Evolutionary conservation across 495 filamentous ascomycete genomes (phyloP).

Genomic region (Neurospora sp.): DNA sequence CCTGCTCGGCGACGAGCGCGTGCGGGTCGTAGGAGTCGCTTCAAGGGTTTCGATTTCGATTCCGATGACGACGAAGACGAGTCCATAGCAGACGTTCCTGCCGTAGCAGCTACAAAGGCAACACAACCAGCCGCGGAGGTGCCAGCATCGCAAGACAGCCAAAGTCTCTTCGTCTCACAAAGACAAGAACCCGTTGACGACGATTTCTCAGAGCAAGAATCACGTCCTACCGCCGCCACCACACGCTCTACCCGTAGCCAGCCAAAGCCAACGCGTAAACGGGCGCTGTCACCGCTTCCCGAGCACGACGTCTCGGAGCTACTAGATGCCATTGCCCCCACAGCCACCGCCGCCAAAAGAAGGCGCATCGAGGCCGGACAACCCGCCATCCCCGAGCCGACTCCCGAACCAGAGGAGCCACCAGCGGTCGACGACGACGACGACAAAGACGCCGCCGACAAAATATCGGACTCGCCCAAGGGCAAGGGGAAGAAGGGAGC

Average conservation of each 20-base stretch:
- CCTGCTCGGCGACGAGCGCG: slow-evolving; percentile 18
- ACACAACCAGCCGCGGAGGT: neutral
- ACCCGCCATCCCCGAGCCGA: slow-evolving; percentile 18
- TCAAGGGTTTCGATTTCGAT: slow-evolving; percentile 56
- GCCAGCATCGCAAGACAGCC: slow-evolving; percentile 14
- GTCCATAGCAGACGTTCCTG: neutral
- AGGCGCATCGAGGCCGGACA: slow-evolving; percentile 45
- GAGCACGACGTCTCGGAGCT: slow-evolving; percentile 38
- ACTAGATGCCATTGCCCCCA: slow-evolving; percentile 58
- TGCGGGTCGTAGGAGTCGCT: slow-evolving; percentile 44
- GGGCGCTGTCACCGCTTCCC: slow-evolving; percentile 22
- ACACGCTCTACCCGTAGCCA: neutral
- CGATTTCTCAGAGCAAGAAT: neutral
- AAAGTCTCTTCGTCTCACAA: slow-evolving; percentile 21
- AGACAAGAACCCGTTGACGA: slow-evolving; percentile 21
- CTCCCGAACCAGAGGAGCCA: slow-evolving; percentile 9
- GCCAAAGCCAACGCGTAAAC: slow-evolving; percentile 34
- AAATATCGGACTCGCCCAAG: slow-evolving; percentile 7
- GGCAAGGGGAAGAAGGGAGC: slow-evolving; percentile 7
- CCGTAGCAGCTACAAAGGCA: neutral
- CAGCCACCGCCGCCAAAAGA: slow-evolving; percentile 62
- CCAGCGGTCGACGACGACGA: slow-evolving; percentile 4
- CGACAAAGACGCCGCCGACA: slow-evolving; percentile 1
- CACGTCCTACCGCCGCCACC: neutral
- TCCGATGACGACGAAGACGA: slow-evolving; percentile 23